Conservation (phyloP, 192 early-diverging fungal species). For the Gaertneriomyces semiglobifer region DNA sequence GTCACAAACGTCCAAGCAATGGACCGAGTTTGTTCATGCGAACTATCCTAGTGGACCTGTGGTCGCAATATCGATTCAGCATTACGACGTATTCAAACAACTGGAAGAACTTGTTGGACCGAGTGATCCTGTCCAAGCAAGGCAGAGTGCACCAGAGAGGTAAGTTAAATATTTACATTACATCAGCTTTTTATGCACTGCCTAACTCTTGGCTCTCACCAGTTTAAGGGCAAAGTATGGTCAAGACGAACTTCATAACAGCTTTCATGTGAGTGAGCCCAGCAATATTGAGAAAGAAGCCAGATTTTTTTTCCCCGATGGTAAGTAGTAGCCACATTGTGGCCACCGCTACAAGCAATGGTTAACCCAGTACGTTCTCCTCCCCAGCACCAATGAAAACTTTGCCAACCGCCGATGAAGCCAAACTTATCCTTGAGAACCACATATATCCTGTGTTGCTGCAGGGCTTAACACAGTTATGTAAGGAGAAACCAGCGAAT, state of each 20-base stretch:
- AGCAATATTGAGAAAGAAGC: slow-evolving; percentile 31
- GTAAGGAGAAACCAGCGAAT: slow-evolving; percentile 54
- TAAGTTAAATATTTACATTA: neutral
- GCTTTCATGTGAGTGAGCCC: slow-evolving; percentile 35
- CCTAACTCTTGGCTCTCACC: neutral
- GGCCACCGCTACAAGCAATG: neutral
- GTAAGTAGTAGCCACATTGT: slow-evolving; percentile 21
- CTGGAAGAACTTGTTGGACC: slow-evolving; percentile 34
- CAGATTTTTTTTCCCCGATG: slow-evolving; percentile 50
- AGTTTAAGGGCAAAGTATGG: slow-evolving; percentile 33
- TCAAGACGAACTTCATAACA: slow-evolving; percentile 24
- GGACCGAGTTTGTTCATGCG: no score
- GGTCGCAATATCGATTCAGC: slow-evolving; percentile 36
- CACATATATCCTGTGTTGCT: slow-evolving; percentile 46
- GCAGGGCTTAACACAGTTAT: slow-evolving; percentile 50
- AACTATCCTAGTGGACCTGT: slow-evolving; percentile 27
- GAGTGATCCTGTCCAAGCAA: slow-evolving; percentile 24
- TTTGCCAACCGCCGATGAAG: slow-evolving; percentile 30
- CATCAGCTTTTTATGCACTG: neutral
- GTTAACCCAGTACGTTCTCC: neutral
- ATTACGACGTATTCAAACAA: slow-evolving; percentile 33
- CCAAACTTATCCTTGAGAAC: slow-evolving; percentile 42
- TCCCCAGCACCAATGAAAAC: slow-evolving; percentile 27
- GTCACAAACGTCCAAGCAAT: neutral
- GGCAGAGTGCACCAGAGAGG: slow-evolving; percentile 33